A percentile compares a stretch with the other conserved stretches of the same genome.
phyloP scores from a whole-genome alignment of 129 eudicot species.

The carrot (Daucus carota) region DNA sequence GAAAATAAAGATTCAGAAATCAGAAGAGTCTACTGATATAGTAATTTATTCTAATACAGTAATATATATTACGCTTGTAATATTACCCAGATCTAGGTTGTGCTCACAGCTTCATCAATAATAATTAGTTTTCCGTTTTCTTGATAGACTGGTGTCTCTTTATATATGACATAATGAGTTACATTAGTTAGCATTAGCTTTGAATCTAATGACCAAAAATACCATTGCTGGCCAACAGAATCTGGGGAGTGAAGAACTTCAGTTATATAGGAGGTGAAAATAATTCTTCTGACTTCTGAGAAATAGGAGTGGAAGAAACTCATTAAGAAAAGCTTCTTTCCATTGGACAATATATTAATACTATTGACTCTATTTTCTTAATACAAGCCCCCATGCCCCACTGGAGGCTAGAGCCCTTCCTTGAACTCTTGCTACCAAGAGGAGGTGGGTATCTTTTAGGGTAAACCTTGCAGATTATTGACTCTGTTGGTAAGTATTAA shows the following conservation, averaged over 20 bases:
- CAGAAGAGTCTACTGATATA: neutral
- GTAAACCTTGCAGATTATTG: neutral
- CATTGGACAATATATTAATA: neutral
- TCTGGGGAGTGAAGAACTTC: neutral
- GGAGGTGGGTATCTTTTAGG: neutral
- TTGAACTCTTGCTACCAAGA: neutral
- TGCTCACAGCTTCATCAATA: neutral
- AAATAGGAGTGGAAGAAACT: neutral
- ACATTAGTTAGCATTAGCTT: neutral
- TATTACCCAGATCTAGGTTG: neutral
- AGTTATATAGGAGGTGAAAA: neutral
- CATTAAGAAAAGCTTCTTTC: neutral
- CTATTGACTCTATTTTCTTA: neutral
- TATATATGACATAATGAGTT: neutral
- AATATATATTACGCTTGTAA: neutral
- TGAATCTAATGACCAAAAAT: neutral
- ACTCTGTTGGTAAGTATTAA: neutral
- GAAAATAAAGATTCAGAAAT: neutral
- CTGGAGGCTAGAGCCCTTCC: neutral
- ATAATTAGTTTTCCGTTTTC: neutral
- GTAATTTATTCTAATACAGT: neutral
- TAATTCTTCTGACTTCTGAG: neutral
- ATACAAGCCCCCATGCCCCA: neutral
- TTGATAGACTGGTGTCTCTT: neutral
- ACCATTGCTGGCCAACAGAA: neutral